These are phyloP conservation scores for Parachlorella kessleri DNA, from an alignment of 139 green algal genomes.

Conservation along the genomic window DNA sequence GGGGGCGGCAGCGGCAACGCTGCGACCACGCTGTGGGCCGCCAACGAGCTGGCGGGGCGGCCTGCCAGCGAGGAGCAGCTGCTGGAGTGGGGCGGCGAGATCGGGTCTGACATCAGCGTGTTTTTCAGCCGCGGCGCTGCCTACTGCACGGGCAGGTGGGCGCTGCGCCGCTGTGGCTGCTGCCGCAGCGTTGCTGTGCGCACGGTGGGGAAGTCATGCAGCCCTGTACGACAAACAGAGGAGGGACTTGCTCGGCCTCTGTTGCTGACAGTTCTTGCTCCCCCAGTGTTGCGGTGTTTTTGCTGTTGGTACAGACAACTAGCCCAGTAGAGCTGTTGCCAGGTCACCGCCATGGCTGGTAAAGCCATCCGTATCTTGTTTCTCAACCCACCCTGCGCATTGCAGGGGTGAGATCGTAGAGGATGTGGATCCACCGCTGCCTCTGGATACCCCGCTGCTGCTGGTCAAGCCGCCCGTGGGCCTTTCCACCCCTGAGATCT, in stretches of 20 bases:
- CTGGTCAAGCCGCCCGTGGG: conserved; percentile 92
- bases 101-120: conserved; percentile 96
- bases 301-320: too few species aligned
- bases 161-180: too few species aligned
- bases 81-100: conserved; percentile 87
- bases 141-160: conserved; percentile 92
- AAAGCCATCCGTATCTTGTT: too few species aligned
- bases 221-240: too few species aligned
- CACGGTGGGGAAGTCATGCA: too few species aligned
- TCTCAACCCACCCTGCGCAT: not conserved
- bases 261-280: too few species aligned
- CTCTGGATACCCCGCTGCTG: conserved; percentile 84
- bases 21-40: conserved; percentile 95
- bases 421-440: conserved; percentile 80
- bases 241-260: too few species aligned
- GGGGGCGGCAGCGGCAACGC: conserved; percentile 96
- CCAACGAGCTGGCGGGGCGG: conserved; percentile 89
- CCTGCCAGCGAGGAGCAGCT: conserved; percentile 80
- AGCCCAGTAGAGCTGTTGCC: too few species aligned
- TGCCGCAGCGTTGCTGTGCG: too few species aligned
- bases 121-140: conserved; percentile 95
- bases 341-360: too few species aligned
- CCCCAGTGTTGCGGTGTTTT: too few species aligned
- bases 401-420: conserved; percentile 92
- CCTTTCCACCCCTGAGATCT: conserved; percentile 89